A percentile compares a stretch with the other conserved stretches of the same genome.
phyloP scores from a whole-genome alignment of 768 basidiomycete genomes.

The Clitopilus hobsonii region DNA sequence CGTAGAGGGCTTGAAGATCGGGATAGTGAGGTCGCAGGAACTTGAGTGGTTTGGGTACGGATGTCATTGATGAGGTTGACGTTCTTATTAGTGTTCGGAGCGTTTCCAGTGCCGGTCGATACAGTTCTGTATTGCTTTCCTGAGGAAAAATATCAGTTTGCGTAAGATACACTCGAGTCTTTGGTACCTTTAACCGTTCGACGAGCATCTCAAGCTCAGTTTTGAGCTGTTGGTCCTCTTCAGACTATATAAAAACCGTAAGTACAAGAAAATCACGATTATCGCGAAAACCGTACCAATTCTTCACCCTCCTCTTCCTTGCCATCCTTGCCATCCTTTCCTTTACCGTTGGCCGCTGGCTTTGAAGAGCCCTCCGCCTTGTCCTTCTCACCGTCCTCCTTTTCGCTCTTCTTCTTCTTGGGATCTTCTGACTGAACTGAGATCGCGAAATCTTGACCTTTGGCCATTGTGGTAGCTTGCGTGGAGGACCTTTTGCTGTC shows the following conservation, averaged over 20 bases:
- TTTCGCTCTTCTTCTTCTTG: constrained; percentile 53
- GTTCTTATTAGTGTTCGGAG: constrained; percentile 91
- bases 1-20: constrained; percentile 77
- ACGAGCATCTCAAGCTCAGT: constrained; percentile 96
- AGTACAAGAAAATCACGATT: neutral
- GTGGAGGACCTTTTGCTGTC: neutral
- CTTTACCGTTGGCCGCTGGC: constrained; percentile 30
- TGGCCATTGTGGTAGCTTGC: constrained; percentile 39
- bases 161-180: neutral
- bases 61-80: constrained; percentile 98
- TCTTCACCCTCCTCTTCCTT: constrained; percentile 69
- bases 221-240: constrained; percentile 92
- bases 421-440: constrained; percentile 71
- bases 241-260: constrained; percentile 54
- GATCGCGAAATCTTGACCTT: constrained; percentile 54
- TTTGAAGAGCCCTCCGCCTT: constrained; percentile 57
- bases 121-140: constrained; percentile 85
- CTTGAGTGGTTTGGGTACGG: constrained; percentile 97
- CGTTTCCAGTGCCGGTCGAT: constrained; percentile 89
- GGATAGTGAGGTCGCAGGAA: constrained; percentile 95
- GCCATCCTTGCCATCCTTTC: constrained; percentile 42
- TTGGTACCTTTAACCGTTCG: constrained; percentile 80
- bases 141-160: constrained; percentile 27
- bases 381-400: constrained; percentile 36
- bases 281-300: constrained; percentile 50